A percentile compares a stretch with the other conserved stretches of the same genome.
phyloP scores from a whole-genome alignment of 768 basidiomycete species.

The Lactifluus subvellereus region DNA sequence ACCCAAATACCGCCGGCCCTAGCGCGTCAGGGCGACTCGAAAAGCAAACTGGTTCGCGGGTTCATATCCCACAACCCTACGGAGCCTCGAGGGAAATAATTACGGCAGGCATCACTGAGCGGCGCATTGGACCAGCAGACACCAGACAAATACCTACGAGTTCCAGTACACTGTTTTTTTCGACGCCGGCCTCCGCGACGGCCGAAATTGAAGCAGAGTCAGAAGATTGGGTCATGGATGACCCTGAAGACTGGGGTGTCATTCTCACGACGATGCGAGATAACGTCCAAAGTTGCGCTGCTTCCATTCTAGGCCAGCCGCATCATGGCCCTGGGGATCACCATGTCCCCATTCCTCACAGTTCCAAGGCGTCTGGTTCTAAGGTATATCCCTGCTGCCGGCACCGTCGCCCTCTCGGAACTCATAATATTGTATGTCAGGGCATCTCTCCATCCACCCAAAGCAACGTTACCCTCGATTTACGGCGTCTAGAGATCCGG shows the following conservation, averaged over 20 bases:
- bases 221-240: conserved; percentile 14
- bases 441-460: neutral
- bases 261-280: conserved; percentile 15
- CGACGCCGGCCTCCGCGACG: neutral
- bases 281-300: conserved; percentile 10
- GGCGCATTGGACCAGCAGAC: neutral
- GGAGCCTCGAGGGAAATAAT: neutral
- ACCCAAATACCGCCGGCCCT: neutral
- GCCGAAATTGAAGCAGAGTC: neutral
- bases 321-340: neutral
- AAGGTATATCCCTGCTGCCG: conserved; percentile 6
- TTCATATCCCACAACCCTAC: neutral
- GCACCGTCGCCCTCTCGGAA: neutral
- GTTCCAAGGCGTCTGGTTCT: neutral
- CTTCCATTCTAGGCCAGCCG: conserved; percentile 4
- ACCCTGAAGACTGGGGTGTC: conserved; percentile 7
- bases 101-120: neutral
- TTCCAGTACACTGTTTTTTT: neutral
- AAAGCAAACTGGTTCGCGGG: conserved; percentile 1
- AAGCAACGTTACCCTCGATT: conserved; percentile 10
- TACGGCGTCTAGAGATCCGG: conserved; percentile 14
- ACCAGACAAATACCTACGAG: neutral
- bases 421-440: conserved; percentile 4
- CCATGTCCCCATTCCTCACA: neutral
- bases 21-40: neutral